Conservation (phyloP, 2,329 filamentous ascomycete species). For the Trichophyton simii region DNA sequence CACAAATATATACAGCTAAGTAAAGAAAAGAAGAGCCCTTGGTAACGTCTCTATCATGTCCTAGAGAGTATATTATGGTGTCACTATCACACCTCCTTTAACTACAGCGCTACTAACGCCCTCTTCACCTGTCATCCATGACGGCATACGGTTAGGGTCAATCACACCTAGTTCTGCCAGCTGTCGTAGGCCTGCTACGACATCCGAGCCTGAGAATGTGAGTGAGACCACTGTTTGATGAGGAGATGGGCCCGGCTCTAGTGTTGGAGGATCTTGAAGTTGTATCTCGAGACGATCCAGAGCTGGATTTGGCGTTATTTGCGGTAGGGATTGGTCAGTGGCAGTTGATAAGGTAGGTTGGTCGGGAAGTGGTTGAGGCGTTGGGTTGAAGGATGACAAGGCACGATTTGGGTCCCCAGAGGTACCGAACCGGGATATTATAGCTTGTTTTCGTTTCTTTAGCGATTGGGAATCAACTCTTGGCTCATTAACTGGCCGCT, state of each 20-base stretch:
- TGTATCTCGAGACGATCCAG: constrained; percentile 40
- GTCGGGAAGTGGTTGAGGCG: not conserved
- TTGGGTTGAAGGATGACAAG: not conserved
- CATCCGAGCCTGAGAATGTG: constrained; percentile 61
- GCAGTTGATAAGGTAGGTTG: constrained; percentile 8
- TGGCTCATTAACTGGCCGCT: constrained; percentile 10
- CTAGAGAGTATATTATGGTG: not conserved
- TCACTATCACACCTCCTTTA: constrained; percentile 40
- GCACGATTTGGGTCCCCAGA: constrained; percentile 31
- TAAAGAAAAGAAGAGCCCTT: no score
- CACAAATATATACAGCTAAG: no score
- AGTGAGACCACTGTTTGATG: constrained; percentile 32
- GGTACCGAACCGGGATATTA: constrained; percentile 58
- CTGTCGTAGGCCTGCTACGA: constrained; percentile 67
- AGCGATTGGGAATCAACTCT: constrained; percentile 3
- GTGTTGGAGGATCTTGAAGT: constrained; percentile 35
- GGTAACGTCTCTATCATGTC: not conserved
- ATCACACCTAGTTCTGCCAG: constrained; percentile 62
- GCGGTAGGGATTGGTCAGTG: not conserved
- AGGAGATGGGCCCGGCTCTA: constrained; percentile 8
- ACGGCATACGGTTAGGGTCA: constrained; percentile 66
- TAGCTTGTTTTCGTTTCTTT: constrained; percentile 51
- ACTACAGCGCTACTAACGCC: constrained; percentile 63
- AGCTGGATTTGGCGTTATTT: constrained; percentile 4
- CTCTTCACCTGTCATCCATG: constrained; percentile 84